Conservation (phyloP, 1,139 yeast genomes). For the Pneumocystis sp. region DNA sequence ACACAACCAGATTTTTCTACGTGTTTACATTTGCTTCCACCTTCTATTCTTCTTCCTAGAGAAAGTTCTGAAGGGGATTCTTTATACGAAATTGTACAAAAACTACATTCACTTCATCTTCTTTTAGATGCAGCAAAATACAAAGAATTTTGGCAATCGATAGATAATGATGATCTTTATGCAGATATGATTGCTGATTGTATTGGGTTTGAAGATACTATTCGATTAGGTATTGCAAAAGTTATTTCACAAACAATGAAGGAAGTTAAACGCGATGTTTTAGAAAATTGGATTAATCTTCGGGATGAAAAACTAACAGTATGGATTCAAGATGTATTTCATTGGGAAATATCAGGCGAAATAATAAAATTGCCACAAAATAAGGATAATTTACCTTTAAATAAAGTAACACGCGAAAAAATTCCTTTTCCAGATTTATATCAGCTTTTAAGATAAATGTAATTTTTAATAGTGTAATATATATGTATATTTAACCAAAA, state of each 20-base stretch:
- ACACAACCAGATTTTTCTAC: slow-evolving; percentile 31
- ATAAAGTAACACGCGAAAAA: not conserved
- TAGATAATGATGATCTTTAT: slow-evolving; percentile 23
- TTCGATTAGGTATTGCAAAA: slow-evolving; percentile 23
- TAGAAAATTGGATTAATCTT: slow-evolving; percentile 24
- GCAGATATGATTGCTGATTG: slow-evolving; percentile 27
- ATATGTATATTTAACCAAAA: not conserved
- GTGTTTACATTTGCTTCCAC: slow-evolving; percentile 32
- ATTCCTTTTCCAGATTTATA: not conserved
- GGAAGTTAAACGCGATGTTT: slow-evolving; percentile 21
- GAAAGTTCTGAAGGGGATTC: slow-evolving; percentile 17
- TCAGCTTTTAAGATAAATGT: not conserved
- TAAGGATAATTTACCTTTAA: slow-evolving; percentile 19
- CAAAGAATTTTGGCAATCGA: slow-evolving; percentile 27
- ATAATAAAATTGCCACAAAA: slow-evolving; percentile 20
- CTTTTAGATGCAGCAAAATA: slow-evolving; percentile 27
- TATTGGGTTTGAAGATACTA: slow-evolving; percentile 23
- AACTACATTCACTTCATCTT: slow-evolving; percentile 26
- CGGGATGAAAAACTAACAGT: slow-evolving; percentile 21
- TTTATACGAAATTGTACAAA: slow-evolving; percentile 25
- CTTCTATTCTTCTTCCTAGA: slow-evolving; percentile 23
- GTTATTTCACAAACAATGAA: slow-evolving; percentile 17
- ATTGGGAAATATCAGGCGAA: slow-evolving; percentile 23
- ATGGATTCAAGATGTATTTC: slow-evolving; percentile 22
- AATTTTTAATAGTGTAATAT: not conserved